Conservation (phyloP, 2,329 filamentous ascomycete genomes). For the Polychaeton citri region DNA sequence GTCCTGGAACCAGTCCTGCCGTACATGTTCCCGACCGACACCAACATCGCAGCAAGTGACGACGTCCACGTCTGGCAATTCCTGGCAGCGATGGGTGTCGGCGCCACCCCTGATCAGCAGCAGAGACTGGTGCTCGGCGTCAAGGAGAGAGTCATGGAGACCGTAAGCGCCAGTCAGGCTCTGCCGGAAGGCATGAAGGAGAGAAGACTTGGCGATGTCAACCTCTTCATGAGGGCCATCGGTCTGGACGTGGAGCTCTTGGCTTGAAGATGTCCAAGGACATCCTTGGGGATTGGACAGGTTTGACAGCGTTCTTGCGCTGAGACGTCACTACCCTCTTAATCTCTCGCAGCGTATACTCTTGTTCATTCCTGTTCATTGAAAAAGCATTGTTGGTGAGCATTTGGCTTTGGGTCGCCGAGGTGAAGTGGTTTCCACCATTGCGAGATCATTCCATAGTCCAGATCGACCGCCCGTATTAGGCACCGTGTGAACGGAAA, state of each 20-base stretch:
- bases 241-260: slow-evolving; percentile 86
- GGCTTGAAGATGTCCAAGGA: no score
- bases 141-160: slow-evolving; percentile 96
- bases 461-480: no score
- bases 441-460: no score
- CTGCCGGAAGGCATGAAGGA: slow-evolving; percentile 75
- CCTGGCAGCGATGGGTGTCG: slow-evolving; percentile 85
- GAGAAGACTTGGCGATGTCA: slow-evolving; percentile 79
- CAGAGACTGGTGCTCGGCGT: slow-evolving; percentile 87
- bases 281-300: no score
- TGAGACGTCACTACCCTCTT: no score
- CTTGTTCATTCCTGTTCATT: no score
- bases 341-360: no score
- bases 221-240: slow-evolving; percentile 96
- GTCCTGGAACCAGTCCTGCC: slow-evolving; percentile 70
- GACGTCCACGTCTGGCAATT: slow-evolving; percentile 99
- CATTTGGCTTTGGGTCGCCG: no score
- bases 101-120: slow-evolving; percentile 86
- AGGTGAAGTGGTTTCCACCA: no score
- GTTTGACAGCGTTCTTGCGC: no score
- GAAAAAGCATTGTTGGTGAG: no score
- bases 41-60: slow-evolving; percentile 54
- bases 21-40: slow-evolving; percentile 80
- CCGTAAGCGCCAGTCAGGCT: slow-evolving; percentile 76
- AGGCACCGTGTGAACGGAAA: no score